Base-by-base conservation (phyloP, 257 asterid genomes). In the Cinchona pubescens region DNA sequence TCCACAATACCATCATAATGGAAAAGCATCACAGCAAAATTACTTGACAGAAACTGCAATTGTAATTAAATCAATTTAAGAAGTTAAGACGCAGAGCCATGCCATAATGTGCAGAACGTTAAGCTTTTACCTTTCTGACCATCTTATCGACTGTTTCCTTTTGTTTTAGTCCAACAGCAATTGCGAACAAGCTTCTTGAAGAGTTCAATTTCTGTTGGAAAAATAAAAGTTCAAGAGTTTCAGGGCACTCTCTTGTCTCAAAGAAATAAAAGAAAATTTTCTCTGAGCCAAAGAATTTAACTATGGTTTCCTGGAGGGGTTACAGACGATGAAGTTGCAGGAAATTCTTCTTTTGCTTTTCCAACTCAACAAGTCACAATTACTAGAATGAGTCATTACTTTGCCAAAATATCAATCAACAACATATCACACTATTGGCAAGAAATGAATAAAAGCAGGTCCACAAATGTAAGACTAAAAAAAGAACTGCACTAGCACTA, bases 1-100 rank as follows among this genome's bases (percentile, higher is more conserved):
- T 91, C 96, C 74, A 91, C 92, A 51, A 76, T 65, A 51, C 93
- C 96, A 83, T 93, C 98, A 66, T 93, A 93, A 83, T 93, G 98
- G 83, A 91, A 90, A 87, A 92, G 90, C 96, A 90, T 92, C 88
- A 92, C 96, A 18, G 74, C 86, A 76, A 93, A 93, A 78, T 87
- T 74, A 76, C 87, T 81, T 23, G 79, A 83, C 23, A 93, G 77
- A 83, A 93, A 93, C 98, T 92, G 91, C 80, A 77, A 48, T 59
- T 78, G 53, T 27, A 58, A 48, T 38, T 14, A 73, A 29, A 43
- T 0, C 23, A 25, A 71, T 34, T 29, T 67, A 76, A 71, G 38
- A 69, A 63, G 34, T n/a, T 69, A 55, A n/a, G 6, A 10, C 13
- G 43, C 12, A 63, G 61, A 35, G 48, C 59, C 11, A 59, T 14